A percentile compares a stretch with the other conserved stretches of the same genome.
phyloP scores from a whole-genome alignment of 2,329 filamentous ascomycete genomes.

The Verruconis gallopava region DNA sequence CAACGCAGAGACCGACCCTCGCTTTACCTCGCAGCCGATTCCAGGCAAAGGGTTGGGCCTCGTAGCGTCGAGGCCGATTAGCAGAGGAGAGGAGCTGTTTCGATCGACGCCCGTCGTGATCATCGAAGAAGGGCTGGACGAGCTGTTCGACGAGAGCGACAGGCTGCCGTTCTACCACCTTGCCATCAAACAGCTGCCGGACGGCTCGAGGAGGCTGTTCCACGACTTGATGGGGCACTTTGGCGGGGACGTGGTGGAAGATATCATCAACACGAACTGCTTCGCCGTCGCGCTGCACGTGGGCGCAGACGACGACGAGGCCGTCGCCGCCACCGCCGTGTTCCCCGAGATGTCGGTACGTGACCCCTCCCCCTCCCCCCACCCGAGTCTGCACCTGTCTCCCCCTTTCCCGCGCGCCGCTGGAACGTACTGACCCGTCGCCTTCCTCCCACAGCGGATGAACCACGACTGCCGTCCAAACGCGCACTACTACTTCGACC shows the following conservation, averaged over 20 bases:
- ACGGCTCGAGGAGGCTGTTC: slow-evolving; percentile 4
- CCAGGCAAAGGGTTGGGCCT: slow-evolving; percentile 10
- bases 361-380: too few species aligned
- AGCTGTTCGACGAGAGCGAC: slow-evolving; percentile 1
- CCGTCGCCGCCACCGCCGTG: slow-evolving; percentile 4
- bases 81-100: slow-evolving; percentile 10
- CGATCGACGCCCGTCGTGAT: slow-evolving; percentile 8
- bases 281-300: slow-evolving; percentile 6
- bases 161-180: background rate
- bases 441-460: slow-evolving; percentile 16
- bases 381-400: background rate
- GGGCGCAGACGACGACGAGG: slow-evolving; percentile 7
- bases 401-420: too few species aligned
- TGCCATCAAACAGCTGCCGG: slow-evolving; percentile 5
- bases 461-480: slow-evolving; percentile 34
- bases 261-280: slow-evolving; percentile 11
- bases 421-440: too few species aligned
- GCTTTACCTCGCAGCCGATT: slow-evolving; percentile 1
- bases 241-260: slow-evolving; percentile 6
- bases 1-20: slow-evolving; percentile 7
- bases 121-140: slow-evolving; percentile 2
- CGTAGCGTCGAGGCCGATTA: slow-evolving; percentile 7
- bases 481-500: slow-evolving; percentile 27
- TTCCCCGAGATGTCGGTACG: slow-evolving; percentile 10
- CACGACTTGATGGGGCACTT: slow-evolving; percentile 10